Conservation (phyloP, 163 green algal genomes). For the Chlorella variabilis region DNA sequence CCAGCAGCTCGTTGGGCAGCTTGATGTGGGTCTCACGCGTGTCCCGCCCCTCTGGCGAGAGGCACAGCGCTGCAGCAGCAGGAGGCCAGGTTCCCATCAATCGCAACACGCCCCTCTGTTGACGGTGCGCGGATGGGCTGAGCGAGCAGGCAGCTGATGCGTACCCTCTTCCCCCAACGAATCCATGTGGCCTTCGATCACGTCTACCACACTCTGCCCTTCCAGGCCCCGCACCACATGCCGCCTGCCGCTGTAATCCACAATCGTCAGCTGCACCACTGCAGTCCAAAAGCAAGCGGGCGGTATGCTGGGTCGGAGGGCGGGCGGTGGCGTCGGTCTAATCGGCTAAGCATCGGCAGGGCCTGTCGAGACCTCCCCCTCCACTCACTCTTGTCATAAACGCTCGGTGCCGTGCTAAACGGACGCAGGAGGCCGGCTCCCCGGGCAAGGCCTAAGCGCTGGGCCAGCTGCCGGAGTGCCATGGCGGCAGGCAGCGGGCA, state of each 20-base stretch:
- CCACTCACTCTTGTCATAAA: slow-evolving; percentile 40
- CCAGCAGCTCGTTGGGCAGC: slow-evolving; percentile 52
- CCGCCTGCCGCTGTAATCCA: slow-evolving; percentile 43
- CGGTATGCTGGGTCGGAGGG: too few relatives aligned
- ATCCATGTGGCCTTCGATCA: slow-evolving; percentile 48
- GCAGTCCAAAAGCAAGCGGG: not conserved
- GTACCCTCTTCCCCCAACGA: slow-evolving; percentile 43
- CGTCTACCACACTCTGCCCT: slow-evolving; percentile 49
- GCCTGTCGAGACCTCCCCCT: not conserved
- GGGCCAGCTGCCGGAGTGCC: slow-evolving; percentile 14
- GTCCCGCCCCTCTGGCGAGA: slow-evolving; percentile 39
- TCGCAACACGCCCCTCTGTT: too few relatives aligned
- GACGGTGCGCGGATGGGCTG: too few relatives aligned
- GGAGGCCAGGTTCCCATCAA: not conserved
- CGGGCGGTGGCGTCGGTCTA: too few relatives aligned
- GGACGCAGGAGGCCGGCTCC: not conserved
- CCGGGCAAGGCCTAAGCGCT: not conserved
- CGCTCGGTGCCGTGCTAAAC: slow-evolving; percentile 13
- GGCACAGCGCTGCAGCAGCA: slow-evolving; percentile 35
- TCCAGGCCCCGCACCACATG: slow-evolving; percentile 41
- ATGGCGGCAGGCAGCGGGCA: too few relatives aligned
- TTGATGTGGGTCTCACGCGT: slow-evolving; percentile 43
- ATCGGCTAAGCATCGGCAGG: not conserved
- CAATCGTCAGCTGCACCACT: slow-evolving; percentile 55
- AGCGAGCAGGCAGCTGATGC: too few relatives aligned